Evolutionary conservation across 2,329 filamentous ascomycete species (phyloP), one percentile per base, ranked within the genome.

Genomic region (Laburnicola sp.): DNA sequence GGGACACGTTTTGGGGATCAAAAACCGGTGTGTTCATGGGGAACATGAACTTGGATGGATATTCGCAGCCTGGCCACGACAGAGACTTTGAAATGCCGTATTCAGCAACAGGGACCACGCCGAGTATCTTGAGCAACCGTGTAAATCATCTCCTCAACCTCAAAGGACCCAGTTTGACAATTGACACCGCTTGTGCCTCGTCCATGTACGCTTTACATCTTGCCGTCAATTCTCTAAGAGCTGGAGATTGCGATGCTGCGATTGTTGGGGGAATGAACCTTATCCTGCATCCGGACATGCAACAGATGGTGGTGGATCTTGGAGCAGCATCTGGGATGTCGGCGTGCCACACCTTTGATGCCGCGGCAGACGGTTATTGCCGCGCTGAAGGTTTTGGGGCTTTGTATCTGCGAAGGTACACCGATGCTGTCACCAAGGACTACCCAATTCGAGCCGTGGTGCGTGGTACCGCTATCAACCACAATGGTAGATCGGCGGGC

Each of bases 81-180:
- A 28, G 30, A 3, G 63, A 68, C 10, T 48, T 51, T 11, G 21
- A 43, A 2, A 22, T 38, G 1, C 44, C 43, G 2, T 61, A 65
- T 36, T 8, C 50, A 1, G 26, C 56, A 0, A 62, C 60, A 1
- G 66, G 66, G 5, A 30, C 28, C 28, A 30, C 28, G 6, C 28
- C 28, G 10, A 30, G 28, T 43, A 68, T 69, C 10, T 46, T 64
- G 11, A 51, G 48, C 9, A 69, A 70, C 41, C 62, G 67, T 0
- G 50, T 71, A 10, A 61, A 53, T 16, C 60, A 69, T 32, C 25
- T 65, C 10, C 67, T 70, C 51, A 62, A 70, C 37, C 52, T 70
- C 3, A 45, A 50, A 8, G 66, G 68, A 0, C 61, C 66, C 25
- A 62, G 59, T 50, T 58, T 68, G 6, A 55, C 53, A 0, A 7